Base-by-base conservation (phyloP, 345 rosid species). In the Populus deltoides region DNA sequence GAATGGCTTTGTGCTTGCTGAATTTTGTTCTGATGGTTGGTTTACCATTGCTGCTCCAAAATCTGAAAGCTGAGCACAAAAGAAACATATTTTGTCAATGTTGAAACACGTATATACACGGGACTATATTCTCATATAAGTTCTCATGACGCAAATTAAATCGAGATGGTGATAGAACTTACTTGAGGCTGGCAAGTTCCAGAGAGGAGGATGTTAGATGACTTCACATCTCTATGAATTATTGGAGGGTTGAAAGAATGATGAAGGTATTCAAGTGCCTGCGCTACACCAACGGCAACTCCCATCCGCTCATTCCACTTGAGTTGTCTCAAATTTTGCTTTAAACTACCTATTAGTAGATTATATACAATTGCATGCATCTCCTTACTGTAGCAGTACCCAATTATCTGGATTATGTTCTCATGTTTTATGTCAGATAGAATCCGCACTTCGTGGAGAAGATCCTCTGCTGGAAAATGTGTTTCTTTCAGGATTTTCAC, bases 241-340 rank as follows among this genome's bases (percentile, higher is more conserved):
- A 87, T 70, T 13, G 88, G 88, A 73, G 86, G 87, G 36, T 81
- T 68, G 47, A 86, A 85, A 61, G 68, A 70, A 72, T 81, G 83
- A 75, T 83, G 86, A 76, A 87, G 87, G 63, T 85, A 78, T 5
- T 82, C 84, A 71, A 87, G 73, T 7, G 87, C 90, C 80, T 83
- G 82, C 13, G 86, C 88, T 53, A 85, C 74, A n/a, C 90, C 86
- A 71, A 78, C 75, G 33, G 90, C 85, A 3, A 83, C 76, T 38
- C 45, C 75, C 80, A 87, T 77, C 70, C 84, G 73, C 78, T 83
- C 84, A 18, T 53, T 71, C 86, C 88, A 85, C 41, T 57, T 67
- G 45, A 85, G 83, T 67, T 69, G 79, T 78, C 41, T 80, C 72
- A 81, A 29, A 71, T 66, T 57, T 47, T 81, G 82, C 66, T 82